Conservation (phyloP, 2,329 filamentous ascomycete genomes). For the Penicillium sp. region DNA sequence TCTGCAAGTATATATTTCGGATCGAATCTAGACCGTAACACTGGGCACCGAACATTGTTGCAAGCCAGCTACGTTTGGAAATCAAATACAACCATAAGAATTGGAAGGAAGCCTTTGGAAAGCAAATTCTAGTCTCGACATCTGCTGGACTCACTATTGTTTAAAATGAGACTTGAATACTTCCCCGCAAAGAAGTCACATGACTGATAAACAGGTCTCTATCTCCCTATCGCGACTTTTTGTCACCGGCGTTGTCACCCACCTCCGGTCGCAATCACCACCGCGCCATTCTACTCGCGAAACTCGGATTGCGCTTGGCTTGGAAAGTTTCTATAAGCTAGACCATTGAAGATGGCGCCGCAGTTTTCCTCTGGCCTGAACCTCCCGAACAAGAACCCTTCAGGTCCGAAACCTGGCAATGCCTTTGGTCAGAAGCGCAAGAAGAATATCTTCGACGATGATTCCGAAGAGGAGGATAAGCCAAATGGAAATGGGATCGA, state of each 20-base stretch:
- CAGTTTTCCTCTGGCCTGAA: constrained; percentile 42
- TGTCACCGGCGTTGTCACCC: constrained; percentile 6
- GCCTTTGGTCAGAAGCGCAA: constrained; percentile 43
- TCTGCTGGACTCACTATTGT: too few relatives aligned
- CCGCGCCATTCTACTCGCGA: neutral
- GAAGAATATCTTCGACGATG: constrained; percentile 43
- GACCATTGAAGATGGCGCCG: constrained; percentile 23
- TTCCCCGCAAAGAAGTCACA: constrained; percentile 15
- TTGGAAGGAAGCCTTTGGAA: too few relatives aligned
- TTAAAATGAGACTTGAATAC: too few relatives aligned
- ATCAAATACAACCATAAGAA: too few relatives aligned
- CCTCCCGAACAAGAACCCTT: constrained; percentile 33
- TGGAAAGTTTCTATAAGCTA: neutral
- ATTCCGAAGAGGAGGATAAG: constrained; percentile 36
- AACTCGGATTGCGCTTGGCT: neutral
- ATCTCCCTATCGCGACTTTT: constrained; percentile 16
- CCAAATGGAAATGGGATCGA: constrained; percentile 19
- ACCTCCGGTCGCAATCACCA: neutral
- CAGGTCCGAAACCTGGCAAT: constrained; percentile 25
- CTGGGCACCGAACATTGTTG: too few relatives aligned
- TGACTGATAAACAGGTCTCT: constrained; percentile 17
- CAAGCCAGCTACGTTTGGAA: too few relatives aligned
- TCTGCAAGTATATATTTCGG: neutral
- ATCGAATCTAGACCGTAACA: neutral
- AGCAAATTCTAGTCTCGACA: neutral